These are phyloP conservation scores for Colletotrichum higginsianum DNA, from an alignment of 2,329 filamentous ascomycete species.

Conservation along the genomic window DNA sequence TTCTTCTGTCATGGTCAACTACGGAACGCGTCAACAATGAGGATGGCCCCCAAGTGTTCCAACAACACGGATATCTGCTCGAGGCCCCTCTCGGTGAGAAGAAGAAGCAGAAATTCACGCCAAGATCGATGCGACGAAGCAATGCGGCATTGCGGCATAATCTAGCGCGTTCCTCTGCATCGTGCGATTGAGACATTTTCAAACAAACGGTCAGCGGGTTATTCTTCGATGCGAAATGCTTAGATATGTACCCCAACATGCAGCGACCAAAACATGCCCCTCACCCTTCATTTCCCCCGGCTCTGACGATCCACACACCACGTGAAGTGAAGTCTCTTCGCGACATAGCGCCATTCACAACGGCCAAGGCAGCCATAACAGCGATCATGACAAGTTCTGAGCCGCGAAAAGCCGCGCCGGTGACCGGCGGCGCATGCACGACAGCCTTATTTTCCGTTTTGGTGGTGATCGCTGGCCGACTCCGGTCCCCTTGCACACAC, in stretches of 20 bases:
- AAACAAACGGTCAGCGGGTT: constrained; percentile 27
- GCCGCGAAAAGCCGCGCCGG: constrained; percentile 40
- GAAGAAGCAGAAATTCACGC: not conserved
- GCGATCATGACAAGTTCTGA: constrained; percentile 7
- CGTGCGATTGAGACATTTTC: constrained; percentile 39
- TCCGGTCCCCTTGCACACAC: not conserved
- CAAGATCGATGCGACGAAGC: constrained; percentile 21
- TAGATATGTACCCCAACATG: not conserved
- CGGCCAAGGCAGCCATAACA: constrained; percentile 23
- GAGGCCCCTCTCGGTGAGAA: not conserved
- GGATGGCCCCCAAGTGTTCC: not conserved
- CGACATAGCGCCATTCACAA: constrained; percentile 28
- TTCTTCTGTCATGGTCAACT: not conserved
- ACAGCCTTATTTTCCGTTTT: constrained; percentile 27
- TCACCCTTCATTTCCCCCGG: constrained; percentile 14
- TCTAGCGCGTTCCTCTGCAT: constrained; percentile 36
- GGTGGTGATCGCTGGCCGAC: constrained; percentile 18
- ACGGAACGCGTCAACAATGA: not conserved
- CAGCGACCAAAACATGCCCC: constrained; percentile 7
- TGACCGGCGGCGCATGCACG: constrained; percentile 30
- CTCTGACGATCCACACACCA: not conserved
- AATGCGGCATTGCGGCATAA: not conserved
- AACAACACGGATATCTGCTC: not conserved
- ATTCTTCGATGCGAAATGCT: not conserved
- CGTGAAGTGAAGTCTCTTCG: not conserved